Evolutionary conservation across 192 early-diverging fungal genomes (phyloP), one percentile per base, ranked within the genome.

Genomic region (Dissophora globulifera): DNA sequence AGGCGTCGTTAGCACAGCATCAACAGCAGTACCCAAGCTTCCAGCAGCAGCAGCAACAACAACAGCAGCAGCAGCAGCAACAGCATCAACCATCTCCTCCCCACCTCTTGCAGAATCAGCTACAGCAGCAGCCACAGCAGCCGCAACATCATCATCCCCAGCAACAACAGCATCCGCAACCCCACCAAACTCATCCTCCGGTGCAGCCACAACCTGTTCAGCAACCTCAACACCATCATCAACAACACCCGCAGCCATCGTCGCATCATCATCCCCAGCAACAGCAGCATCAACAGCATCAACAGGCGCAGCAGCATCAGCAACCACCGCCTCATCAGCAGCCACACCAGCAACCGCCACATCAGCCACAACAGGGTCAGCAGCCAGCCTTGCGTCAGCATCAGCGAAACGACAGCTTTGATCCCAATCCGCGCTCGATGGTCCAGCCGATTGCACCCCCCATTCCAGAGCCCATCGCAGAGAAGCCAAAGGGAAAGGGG

Each of bases 11-110:
- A 25, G 62, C 72, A 0, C 72, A 76, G 47, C 72, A 76, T 47
- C 72, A 76, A 19, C 72, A 76, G 45, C 72, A 76, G 45, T 76
- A 76, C 40, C 64, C 72, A 31, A 67, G 63, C 33, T 76, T 76
- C 46, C 72, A 76, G 45, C 67, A 71, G 19, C 57, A 57, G 25
- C 67, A 50, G 27, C 50, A 52, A 26, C 64, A 54, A 4, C 60
- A 62, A 22, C 61, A 55, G 4, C 55, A 58, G 2, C 51, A 53
- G 26, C 55, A 48, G 10, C 43, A 43, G n/a, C 53, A 38, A n/a
- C 40, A 46, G 12, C 55, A 52, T 4, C 61, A 62, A 29, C 56
- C 50, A n/a, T n/a, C n/a, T n/a, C n/a, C n/a, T n/a, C n/a, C n/a
- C n/a, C n/a, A n/a, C n/a, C n/a, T n/a, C 13, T 52, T 50, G 38